These are phyloP conservation scores for Colletotrichum simmondsii DNA, from an alignment of 2,329 filamentous ascomycete genomes.

Conservation along the genomic window DNA sequence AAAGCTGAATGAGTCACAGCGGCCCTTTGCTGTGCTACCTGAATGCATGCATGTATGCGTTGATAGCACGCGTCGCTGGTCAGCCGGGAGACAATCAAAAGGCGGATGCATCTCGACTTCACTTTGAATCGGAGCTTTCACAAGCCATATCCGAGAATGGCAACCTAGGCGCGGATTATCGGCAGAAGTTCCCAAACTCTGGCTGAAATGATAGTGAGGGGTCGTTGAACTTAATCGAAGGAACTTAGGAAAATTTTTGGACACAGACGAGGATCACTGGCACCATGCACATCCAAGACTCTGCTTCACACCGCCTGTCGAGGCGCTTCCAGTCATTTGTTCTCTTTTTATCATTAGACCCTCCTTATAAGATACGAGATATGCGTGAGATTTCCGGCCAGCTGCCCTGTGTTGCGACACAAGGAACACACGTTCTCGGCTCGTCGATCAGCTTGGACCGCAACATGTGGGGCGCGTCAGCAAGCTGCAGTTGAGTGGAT, in stretches of 20 bases:
- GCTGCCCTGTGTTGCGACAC: background rate
- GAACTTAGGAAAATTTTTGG: background rate
- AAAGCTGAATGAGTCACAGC: background rate
- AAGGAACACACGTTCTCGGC: background rate
- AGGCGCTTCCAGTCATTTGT: background rate
- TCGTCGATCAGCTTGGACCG: background rate
- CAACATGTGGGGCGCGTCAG: conserved; percentile 20
- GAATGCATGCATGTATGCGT: background rate
- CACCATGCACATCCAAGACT: background rate
- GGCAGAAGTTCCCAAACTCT: background rate
- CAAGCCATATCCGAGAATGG: background rate
- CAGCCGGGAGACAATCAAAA: background rate
- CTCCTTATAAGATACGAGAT: background rate
- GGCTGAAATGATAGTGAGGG: background rate
- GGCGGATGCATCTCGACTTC: background rate
- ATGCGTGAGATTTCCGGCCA: background rate
- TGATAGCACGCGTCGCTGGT: background rate
- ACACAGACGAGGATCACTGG: background rate
- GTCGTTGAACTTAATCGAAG: background rate
- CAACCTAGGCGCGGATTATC: background rate
- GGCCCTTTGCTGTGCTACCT: background rate
- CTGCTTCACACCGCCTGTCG: background rate
- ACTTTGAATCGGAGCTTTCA: background rate
- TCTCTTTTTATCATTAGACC: background rate
- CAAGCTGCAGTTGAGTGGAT: conserved; percentile 17